These are phyloP conservation scores for Buxus sempervirens DNA, from an alignment of 164 flowering plant genomes.

Conservation along the genomic window DNA sequence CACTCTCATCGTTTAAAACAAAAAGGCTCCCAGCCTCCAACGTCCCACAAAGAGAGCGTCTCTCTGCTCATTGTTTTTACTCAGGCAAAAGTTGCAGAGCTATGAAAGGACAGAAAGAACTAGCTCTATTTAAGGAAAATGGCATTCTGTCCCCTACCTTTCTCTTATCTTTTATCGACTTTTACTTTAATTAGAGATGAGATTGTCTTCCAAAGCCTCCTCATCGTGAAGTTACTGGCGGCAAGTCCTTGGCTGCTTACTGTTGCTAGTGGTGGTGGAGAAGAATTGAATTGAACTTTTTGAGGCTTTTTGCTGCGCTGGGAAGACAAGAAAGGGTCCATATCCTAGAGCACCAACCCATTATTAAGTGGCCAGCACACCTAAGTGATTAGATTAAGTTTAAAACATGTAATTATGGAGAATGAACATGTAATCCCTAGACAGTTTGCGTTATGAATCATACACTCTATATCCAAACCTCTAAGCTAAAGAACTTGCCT, in stretches of 20 bases:
- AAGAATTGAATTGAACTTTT: too few relatives aligned
- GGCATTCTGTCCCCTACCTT: constrained; percentile 26
- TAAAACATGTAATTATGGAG: constrained; percentile 15
- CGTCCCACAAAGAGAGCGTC: neutral
- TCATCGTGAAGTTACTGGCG: constrained; percentile 14
- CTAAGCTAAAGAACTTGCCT: constrained; percentile 19
- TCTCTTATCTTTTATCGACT: constrained; percentile 7
- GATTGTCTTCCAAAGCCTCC: neutral
- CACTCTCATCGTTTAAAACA: constrained; percentile 50
- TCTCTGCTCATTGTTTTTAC: constrained; percentile 6
- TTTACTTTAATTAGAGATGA: constrained; percentile 11
- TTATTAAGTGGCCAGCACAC: constrained; percentile 44
- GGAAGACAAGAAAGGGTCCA: constrained; percentile 15
- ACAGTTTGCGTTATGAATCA: constrained; percentile 33
- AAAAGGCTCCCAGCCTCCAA: constrained; percentile 26
- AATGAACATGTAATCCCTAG: constrained; percentile 17
- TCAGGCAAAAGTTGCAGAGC: constrained; percentile 14
- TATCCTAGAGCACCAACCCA: constrained; percentile 9
- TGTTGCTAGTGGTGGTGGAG: too few relatives aligned
- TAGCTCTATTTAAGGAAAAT: neutral
- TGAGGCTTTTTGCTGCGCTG: constrained; percentile 3
- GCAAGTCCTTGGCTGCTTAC: too few relatives aligned
- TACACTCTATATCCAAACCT: constrained; percentile 26
- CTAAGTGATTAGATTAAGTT: constrained; percentile 15
- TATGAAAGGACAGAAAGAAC: constrained; percentile 35